Percentiles rank a stretch among this genome's conserved stretches.
Conservation (phyloP, 257 asterid species). For the Solanum dulcamara region DNA sequence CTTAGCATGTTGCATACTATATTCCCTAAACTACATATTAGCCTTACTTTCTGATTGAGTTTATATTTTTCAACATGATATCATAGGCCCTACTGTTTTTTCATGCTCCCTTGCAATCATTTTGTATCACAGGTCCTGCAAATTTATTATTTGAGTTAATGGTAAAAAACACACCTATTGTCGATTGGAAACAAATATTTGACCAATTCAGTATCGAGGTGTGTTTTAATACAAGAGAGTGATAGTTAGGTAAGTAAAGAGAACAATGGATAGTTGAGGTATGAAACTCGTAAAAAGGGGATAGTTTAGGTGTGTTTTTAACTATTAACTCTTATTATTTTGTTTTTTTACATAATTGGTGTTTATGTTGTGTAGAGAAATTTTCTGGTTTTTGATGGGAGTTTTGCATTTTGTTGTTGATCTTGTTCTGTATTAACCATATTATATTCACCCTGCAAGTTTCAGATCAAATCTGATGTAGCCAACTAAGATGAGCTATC, state of each 20-base stretch:
- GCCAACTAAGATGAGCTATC: neutral
- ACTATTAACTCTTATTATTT: neutral
- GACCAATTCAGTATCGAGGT: neutral
- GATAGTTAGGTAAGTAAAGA: neutral
- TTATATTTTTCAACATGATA: neutral
- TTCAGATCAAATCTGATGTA: neutral
- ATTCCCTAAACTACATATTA: neutral
- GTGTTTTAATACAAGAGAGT: neutral
- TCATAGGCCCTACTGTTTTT: neutral
- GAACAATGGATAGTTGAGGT: neutral
- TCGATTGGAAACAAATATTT: neutral
- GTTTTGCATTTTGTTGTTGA: neutral
- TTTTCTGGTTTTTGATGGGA: neutral
- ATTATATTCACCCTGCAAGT: neutral
- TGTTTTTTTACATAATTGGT: neutral
- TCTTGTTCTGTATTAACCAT: neutral
- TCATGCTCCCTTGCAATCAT: slow-evolving; percentile 6
- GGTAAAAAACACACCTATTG: neutral
- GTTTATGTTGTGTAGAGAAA: neutral
- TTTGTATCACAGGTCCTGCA: neutral
- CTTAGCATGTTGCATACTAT: neutral
- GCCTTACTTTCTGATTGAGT: neutral
- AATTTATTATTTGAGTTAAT: neutral
- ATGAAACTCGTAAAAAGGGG: neutral
- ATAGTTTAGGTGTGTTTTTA: neutral